A percentile compares a stretch with the other conserved stretches of the same genome.
phyloP scores from a whole-genome alignment of 257 asterid species.

The Solanum corneliomulleri region DNA sequence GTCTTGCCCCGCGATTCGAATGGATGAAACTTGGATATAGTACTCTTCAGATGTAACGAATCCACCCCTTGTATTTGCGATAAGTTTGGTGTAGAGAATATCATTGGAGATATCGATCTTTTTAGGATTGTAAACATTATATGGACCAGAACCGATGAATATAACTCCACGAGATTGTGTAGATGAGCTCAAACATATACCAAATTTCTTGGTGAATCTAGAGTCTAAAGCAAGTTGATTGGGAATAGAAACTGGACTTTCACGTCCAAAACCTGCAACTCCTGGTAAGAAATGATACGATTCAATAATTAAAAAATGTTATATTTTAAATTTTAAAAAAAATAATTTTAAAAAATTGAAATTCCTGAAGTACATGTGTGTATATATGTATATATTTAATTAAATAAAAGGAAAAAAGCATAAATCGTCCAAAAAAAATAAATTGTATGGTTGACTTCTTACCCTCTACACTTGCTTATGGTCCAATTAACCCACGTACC shows the following conservation, averaged over 20 bases:
- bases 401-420: no score
- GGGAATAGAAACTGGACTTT: not conserved
- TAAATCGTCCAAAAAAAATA: no score
- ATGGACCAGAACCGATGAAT: not conserved
- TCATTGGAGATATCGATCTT: not conserved
- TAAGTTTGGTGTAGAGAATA: not conserved
- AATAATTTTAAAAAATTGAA: no score
- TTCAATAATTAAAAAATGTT: no score
- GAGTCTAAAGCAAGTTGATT: not conserved
- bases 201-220: not conserved
- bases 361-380: no score
- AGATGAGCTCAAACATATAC: not conserved
- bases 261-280: conserved; percentile 1
- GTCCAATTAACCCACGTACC: no score
- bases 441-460: no score
- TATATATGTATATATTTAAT: no score
- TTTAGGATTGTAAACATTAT: not conserved
- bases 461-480: no score
- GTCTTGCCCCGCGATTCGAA: conserved; percentile 14
- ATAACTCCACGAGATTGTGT: not conserved
- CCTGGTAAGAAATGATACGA: not conserved
- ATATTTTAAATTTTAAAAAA: no score
- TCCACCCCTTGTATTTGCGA: not conserved
- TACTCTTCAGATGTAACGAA: conserved; percentile 22
- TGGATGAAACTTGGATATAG: conserved; percentile 28